Evolutionary conservation across 306 rosid genomes (phyloP).

Genomic region (Sindora glabra): DNA sequence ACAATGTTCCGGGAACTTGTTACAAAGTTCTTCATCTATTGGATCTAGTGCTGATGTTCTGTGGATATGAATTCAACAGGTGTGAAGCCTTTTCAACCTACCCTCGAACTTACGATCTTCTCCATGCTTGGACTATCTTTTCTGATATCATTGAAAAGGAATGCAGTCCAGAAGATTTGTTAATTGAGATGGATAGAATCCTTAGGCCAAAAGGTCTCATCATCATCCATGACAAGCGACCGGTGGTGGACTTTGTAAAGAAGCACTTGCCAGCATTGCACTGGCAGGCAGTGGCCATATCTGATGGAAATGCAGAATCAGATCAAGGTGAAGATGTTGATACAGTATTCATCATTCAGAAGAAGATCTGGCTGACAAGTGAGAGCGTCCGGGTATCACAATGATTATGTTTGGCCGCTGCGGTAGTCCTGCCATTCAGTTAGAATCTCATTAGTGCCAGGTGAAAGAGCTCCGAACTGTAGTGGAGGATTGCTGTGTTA

Average conservation of each 20-base stretch:
- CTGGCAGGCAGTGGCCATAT: slow-evolving; percentile 65
- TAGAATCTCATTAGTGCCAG: not conserved
- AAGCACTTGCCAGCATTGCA: slow-evolving; percentile 65
- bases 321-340: slow-evolving; percentile 44
- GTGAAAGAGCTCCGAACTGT: not conserved
- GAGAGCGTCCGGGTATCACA: slow-evolving; percentile 52
- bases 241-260: slow-evolving; percentile 52
- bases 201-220: slow-evolving; percentile 79
- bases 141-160: slow-evolving; percentile 69
- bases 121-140: slow-evolving; percentile 78
- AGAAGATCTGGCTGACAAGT: slow-evolving; percentile 82
- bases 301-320: slow-evolving; percentile 24
- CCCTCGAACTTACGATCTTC: slow-evolving; percentile 86
- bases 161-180: slow-evolving; percentile 70
- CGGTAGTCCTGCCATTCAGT: not conserved
- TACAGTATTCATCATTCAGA: slow-evolving; percentile 56
- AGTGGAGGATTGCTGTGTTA: slow-evolving; percentile 1
- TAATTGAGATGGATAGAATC: slow-evolving; percentile 90
- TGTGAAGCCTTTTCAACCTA: slow-evolving; percentile 90
- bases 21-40: not conserved
- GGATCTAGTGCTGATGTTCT: slow-evolving; percentile 10
- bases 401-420: slow-evolving; percentile 15
- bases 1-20: not conserved
- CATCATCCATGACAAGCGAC: slow-evolving; percentile 57
- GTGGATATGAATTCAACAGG: slow-evolving; percentile 35